Conservation (phyloP, 148 eudicot genomes). For the Dianthus caryophyllus region DNA sequence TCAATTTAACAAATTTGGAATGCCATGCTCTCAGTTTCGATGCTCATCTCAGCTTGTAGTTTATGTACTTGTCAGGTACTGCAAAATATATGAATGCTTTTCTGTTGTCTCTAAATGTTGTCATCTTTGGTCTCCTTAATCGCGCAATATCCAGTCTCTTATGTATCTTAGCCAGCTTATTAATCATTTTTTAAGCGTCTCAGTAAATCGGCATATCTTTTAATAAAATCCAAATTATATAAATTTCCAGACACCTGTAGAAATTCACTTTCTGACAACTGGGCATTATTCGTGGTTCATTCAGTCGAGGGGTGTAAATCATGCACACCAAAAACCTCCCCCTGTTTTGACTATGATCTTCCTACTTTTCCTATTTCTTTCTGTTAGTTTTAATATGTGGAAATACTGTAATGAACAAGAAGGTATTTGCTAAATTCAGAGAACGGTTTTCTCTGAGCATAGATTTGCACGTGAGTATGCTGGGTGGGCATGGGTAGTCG, state of each 20-base stretch:
- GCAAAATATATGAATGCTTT: not conserved
- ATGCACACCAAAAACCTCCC: too few relatives aligned
- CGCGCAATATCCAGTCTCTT: not conserved
- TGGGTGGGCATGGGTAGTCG: too few relatives aligned
- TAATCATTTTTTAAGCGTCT: not conserved
- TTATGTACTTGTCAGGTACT: conserved; percentile 23
- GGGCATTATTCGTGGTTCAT: not conserved
- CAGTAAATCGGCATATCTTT: not conserved
- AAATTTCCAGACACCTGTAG: not conserved
- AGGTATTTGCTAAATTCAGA: too few relatives aligned
- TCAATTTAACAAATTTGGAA: conserved; percentile 84
- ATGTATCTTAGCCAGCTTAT: not conserved
- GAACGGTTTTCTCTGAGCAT: too few relatives aligned
- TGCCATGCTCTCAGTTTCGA: conserved; percentile 83
- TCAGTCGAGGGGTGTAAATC: not conserved
- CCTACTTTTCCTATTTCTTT: too few relatives aligned
- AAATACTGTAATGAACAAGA: too few relatives aligned
- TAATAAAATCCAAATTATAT: not conserved
- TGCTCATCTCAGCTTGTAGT: conserved; percentile 47
- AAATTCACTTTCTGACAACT: not conserved
- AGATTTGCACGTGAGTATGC: too few relatives aligned
- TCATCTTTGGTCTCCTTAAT: not conserved
- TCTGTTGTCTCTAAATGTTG: not conserved
- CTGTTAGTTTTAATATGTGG: too few relatives aligned
- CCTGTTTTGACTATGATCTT: too few relatives aligned